Evolutionary conservation across 2,329 filamentous ascomycete genomes (phyloP), one percentile per base, ranked within the genome.

Genomic region (Aspergillus jensenii): DNA sequence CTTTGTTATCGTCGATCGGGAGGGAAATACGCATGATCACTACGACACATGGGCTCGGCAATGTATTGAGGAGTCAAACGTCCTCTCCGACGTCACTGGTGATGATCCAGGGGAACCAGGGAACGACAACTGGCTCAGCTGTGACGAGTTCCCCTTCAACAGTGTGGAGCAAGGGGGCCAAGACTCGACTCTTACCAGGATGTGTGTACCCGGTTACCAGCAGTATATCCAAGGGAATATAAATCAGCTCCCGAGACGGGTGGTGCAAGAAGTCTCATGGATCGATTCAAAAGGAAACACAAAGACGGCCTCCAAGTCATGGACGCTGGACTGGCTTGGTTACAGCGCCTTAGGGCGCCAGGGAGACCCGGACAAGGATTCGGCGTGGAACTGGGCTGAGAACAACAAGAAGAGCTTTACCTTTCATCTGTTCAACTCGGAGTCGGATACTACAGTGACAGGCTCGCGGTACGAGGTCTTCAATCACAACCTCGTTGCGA

Each of bases 401-500:
- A 43, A 52, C 37, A 31, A 52, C 39, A 17, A 14, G 23, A 52
- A 52, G 39, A 31, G 14, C 3, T 44, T 52, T 21, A 44, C 50
- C 21, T 19, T 52, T 15, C 50, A 52, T 44, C 39, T 52, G n/a
- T 52, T 52, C 15, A 52, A 52, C 39, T 52, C 50, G 23, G 39
- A 52, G 8, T 27, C 48, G 8, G 11, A 14, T 5, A 41, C 19
- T 11, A 41, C 23, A 7, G 12, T 19, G 7, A 27, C 21, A 19
- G 35, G 48, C 35, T 25, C 48, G 19, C 31, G 17, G 17, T 17
- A 51, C 23, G 17, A 41, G 35, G 35, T 51, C n/a, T 41, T 51
- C 14, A 51, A 51, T 31, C 48, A 51, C 35, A 27, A 41, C 17
- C 17, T 17, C 17, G 8, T 19, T 51, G 8, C 33, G 11, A 19